Conservation (phyloP, 257 asterid species). For the Leptodermis oblonga region DNA sequence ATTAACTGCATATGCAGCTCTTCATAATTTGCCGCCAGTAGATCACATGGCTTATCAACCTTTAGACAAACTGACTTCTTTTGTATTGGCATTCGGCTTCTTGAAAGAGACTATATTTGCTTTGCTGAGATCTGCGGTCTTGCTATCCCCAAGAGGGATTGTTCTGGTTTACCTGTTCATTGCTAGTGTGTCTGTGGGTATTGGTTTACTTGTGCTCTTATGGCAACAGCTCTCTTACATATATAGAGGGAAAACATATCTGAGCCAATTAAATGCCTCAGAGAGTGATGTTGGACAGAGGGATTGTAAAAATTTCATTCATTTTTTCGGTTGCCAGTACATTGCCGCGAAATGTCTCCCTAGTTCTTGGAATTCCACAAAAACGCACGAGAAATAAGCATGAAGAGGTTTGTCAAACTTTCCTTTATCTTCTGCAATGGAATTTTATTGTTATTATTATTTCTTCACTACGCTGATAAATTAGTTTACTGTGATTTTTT, state of each 20-base stretch:
- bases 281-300: slow-evolving; percentile 41
- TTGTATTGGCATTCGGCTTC: slow-evolving; percentile 30
- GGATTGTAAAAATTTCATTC: slow-evolving; percentile 64
- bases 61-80: slow-evolving; percentile 21
- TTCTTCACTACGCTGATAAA: neutral
- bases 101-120: slow-evolving; percentile 45
- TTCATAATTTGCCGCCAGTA: slow-evolving; percentile 50
- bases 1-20: slow-evolving; percentile 53
- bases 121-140: slow-evolving; percentile 54
- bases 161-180: slow-evolving; percentile 71
- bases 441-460: too few species aligned
- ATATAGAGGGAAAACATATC: slow-evolving; percentile 78
- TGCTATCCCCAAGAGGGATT: slow-evolving; percentile 65
- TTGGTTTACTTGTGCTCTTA: slow-evolving; percentile 68
- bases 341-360: slow-evolving; percentile 52
- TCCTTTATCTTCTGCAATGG: neutral
- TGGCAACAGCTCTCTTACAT: slow-evolving; percentile 91
- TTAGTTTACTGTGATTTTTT: neutral
- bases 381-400: slow-evolving; percentile 59
- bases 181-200: slow-evolving; percentile 67
- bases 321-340: slow-evolving; percentile 62
- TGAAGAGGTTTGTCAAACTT: slow-evolving; percentile 29
- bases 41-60: slow-evolving; percentile 20
- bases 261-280: slow-evolving; percentile 55
- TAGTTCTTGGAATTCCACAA: slow-evolving; percentile 57